A percentile compares a stretch with the other conserved stretches of the same genome.
Evolutionary conservation across 2,329 filamentous ascomycete genomes (phyloP).

Genomic region (Aspergillus transmontanensis): DNA sequence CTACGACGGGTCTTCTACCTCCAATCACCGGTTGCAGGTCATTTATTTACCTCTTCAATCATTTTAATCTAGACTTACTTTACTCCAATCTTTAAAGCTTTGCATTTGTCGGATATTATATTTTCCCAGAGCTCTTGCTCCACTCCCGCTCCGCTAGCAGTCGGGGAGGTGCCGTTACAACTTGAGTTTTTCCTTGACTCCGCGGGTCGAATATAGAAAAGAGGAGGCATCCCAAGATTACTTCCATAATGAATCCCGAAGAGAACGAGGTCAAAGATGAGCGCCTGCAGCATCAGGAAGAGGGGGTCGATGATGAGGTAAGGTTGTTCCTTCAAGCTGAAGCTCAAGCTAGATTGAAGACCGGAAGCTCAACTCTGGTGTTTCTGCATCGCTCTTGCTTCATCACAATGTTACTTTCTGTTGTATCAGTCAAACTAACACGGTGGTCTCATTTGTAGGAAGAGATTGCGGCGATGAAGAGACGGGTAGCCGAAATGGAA

Average conservation of each 20-base stretch:
- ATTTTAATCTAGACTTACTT: conserved; percentile 8
- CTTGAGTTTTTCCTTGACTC: conserved; percentile 20
- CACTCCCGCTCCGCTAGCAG: conserved; percentile 19
- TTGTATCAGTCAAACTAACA: conserved; percentile 2
- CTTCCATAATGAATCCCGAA: conserved; percentile 37
- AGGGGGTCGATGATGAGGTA: conserved; percentile 51
- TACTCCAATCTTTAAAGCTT: conserved; percentile 10
- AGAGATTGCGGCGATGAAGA: conserved; percentile 87
- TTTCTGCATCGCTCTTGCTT: not conserved
- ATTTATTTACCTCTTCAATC: conserved; percentile 9
- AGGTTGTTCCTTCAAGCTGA: conserved; percentile 13
- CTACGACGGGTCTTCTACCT: conserved; percentile 12
- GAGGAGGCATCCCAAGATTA: conserved; percentile 2
- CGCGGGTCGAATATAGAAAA: not conserved
- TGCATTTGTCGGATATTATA: conserved; percentile 21
- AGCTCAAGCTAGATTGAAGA: not conserved
- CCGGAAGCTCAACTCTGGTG: not conserved
- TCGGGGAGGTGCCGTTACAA: conserved; percentile 18
- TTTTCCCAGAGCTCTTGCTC: conserved; percentile 11
- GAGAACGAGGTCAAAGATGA: conserved; percentile 41
- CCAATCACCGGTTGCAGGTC: conserved; percentile 14
- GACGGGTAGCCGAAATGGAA: conserved; percentile 85
- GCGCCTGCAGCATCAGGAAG: conserved; percentile 41
- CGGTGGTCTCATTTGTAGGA: conserved; percentile 50
- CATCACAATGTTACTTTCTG: not conserved